Base-by-base conservation (phyloP, 805 yeast genomes). In the Zygosaccharomyces pseudorouxii region DNA sequence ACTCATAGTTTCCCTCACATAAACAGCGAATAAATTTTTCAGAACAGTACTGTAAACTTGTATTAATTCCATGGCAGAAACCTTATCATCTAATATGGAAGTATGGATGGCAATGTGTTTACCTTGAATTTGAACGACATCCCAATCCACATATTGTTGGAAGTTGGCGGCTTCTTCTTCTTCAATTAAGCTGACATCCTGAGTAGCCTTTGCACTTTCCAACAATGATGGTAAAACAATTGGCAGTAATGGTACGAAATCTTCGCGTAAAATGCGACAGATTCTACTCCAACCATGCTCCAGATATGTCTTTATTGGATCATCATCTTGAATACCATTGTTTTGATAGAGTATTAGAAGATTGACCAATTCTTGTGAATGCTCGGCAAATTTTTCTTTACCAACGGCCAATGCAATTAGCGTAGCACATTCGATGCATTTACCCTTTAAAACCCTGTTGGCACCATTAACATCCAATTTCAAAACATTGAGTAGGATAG, bases 261-360 rank as follows among this genome's bases (percentile, higher is more conserved):
- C 96, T 51, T 76, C 77, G 20, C 97, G 96, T 35, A 92, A 74
- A 45, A 92, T 80, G 56, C 85, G 78, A 64, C 99, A 93, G 39
- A 93, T 77, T 60, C 98, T 81, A 47, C 93, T 89, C 99, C 99
- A 93, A 39, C 95, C 97, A 64, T 88, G 96, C 57, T 89, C 95
- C 55, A 93, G 74, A 59, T 88, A 90, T 41, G 87, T 78, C 57
- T 80, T 86, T 14, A 93, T 84, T 12, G 96, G 95, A 63, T 90
- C 97, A 62, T 90, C 97, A 45, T 72, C 82, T 48, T 76, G 79
- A 27, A 72, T 63, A 3, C 73, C 70, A 23, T 74, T 68, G 47
- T 75, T 73, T 70, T 93, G 98, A 53, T 90, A 82, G 22, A 74
- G 70, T 12, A 82, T 86, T 57, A 89, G 82, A 22, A 86, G 70